Percentiles rank a stretch among this genome's conserved stretches.
These are phyloP conservation scores for Phaeosphaeria sp. DNA, from an alignment of 2,329 filamentous ascomycete genomes.

Conservation along the genomic window DNA sequence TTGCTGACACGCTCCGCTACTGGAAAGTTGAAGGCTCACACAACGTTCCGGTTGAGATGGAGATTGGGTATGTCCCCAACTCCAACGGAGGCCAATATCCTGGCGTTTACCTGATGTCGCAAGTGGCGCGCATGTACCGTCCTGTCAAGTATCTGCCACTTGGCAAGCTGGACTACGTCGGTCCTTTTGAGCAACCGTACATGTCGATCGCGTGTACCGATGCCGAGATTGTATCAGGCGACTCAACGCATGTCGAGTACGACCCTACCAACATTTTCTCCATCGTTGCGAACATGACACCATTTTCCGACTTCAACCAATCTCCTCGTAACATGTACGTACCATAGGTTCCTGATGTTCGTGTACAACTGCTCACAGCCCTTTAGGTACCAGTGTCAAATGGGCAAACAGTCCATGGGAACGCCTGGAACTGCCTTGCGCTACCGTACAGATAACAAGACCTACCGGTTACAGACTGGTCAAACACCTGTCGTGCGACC, in stretches of 20 bases:
- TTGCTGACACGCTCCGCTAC: conserved; percentile 85
- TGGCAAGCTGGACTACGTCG: conserved; percentile 85
- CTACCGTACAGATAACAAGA: conserved; percentile 95
- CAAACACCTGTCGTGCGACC: conserved; percentile 93
- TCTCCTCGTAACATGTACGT: conserved; percentile 96
- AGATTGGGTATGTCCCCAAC: conserved; percentile 89
- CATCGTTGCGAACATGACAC: conserved; percentile 97
- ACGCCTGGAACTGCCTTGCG: conserved; percentile 85
- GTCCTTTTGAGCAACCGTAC: conserved; percentile 94
- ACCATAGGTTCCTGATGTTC: conserved; percentile 36
- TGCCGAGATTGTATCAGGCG: conserved; percentile 82
- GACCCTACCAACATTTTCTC: conserved; percentile 96
- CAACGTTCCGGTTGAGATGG: conserved; percentile 79
- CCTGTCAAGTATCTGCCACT: conserved; percentile 92
- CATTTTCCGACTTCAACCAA: conserved; percentile 98
- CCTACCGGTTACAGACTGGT: conserved; percentile 91
- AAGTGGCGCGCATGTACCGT: conserved; percentile 82
- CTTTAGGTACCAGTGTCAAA: conserved; percentile 56
- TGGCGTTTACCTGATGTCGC: conserved; percentile 90
- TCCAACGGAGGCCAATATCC: conserved; percentile 94
- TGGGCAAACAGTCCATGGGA: conserved; percentile 98
- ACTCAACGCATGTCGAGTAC: conserved; percentile 92
- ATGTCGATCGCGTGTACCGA: conserved; percentile 97
- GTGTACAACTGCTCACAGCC: background rate
- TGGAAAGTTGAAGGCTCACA: conserved; percentile 94